These are phyloP conservation scores for Sindora glabra DNA, from an alignment of 306 rosid species.

Conservation along the genomic window DNA sequence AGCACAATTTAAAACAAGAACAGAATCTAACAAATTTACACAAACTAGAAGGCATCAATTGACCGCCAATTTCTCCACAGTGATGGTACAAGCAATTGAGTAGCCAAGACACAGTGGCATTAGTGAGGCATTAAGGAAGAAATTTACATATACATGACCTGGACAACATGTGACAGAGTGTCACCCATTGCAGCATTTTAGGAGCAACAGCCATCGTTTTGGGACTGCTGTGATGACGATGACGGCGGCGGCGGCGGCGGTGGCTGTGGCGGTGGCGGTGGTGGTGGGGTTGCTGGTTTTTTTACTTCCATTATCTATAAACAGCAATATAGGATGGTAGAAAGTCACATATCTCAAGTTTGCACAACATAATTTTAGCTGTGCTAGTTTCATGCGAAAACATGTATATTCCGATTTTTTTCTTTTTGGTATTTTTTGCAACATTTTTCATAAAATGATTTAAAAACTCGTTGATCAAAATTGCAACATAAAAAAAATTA, in stretches of 20 bases:
- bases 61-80: conserved; percentile 17
- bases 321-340: conserved; percentile 6
- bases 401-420: too few species aligned
- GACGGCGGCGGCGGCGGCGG: too few species aligned
- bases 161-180: conserved; percentile 18
- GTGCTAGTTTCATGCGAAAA: too few species aligned
- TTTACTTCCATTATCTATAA: conserved; percentile 83
- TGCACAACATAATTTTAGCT: too few species aligned
- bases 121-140: conserved; percentile 20
- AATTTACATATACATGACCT: conserved; percentile 40
- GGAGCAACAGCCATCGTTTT: conserved; percentile 55
- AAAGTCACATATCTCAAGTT: too few species aligned
- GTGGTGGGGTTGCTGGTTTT: too few species aligned
- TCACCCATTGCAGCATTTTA: conserved; percentile 28
- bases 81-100: conserved; percentile 18
- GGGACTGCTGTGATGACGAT: too few species aligned
- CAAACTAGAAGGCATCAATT: conserved; percentile 18
- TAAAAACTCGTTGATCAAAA: too few species aligned
- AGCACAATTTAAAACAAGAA: background rate
- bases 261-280: too few species aligned
- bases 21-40: conserved; percentile 35
- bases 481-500: too few species aligned
- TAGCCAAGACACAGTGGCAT: conserved; percentile 15
- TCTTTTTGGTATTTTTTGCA: too few species aligned
- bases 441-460: too few species aligned